A percentile compares a stretch with the other conserved stretches of the same genome.
Conservation (phyloP, 2,329 filamentous ascomycete species). For the Pestalotiopsis fici region DNA sequence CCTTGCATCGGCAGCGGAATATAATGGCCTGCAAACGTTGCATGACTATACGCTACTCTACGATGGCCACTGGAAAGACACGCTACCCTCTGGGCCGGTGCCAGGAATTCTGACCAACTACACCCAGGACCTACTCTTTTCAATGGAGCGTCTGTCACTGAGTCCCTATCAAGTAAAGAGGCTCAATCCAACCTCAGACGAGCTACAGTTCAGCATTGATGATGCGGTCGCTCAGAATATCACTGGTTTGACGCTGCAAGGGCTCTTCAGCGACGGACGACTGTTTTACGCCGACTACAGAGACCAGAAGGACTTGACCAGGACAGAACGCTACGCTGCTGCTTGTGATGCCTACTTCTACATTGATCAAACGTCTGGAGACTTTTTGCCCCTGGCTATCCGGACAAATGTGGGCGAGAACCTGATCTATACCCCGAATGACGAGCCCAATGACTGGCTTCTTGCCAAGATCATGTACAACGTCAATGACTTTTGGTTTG, state of each 20-base stretch:
- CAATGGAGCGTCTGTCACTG: conserved; percentile 46
- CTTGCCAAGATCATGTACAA: conserved; percentile 53
- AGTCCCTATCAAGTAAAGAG: conserved; percentile 40
- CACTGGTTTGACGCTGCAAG: conserved; percentile 28
- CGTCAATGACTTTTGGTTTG: conserved; percentile 46
- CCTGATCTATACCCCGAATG: conserved; percentile 47
- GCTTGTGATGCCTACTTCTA: conserved; percentile 49
- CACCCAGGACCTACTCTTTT: conserved; percentile 46
- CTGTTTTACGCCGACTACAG: conserved; percentile 45
- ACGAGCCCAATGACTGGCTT: conserved; percentile 46
- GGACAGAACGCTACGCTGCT: conserved; percentile 33
- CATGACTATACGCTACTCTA: conserved; percentile 43
- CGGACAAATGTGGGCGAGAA: conserved; percentile 39
- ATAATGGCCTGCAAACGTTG: conserved; percentile 14
- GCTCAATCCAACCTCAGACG: conserved; percentile 28
- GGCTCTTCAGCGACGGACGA: conserved; percentile 34
- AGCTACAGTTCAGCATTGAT: conserved; percentile 38
- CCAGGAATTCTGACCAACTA: conserved; percentile 43
- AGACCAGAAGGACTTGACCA: conserved; percentile 29
- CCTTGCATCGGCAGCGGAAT: background rate
- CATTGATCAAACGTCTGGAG: conserved; percentile 35
- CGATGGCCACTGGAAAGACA: conserved; percentile 37
- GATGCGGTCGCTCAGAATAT: conserved; percentile 27
- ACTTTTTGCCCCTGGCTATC: conserved; percentile 50
- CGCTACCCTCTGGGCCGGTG: conserved; percentile 34